Base-by-base conservation (phyloP, 768 basidiomycete genomes). In the Rhodotorula diobovata region DNA sequence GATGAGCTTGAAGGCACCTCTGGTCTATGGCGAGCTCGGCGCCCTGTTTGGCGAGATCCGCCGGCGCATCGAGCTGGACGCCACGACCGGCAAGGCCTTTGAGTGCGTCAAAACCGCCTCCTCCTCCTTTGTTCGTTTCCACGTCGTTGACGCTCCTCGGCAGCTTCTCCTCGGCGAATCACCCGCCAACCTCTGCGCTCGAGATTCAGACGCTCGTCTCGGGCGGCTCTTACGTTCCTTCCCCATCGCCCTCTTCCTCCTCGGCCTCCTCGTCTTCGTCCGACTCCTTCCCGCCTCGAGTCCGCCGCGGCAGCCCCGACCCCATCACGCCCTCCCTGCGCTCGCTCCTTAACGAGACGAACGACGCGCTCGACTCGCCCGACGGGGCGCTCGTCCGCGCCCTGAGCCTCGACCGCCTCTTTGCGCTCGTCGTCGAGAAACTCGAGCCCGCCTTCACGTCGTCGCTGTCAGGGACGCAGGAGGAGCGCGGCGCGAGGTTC, bases 1-100 rank as follows among this genome's bases (percentile, higher is more conserved):
- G 4, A 88, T 95, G n/a, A 89, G 90, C 0, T 81, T 95, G 25
- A 94, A 94, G 80, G 83, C 84, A 6, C 88, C 88, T 75, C 82
- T 94, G n/a, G 84, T 86, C 2, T 80, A 85, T 0, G 83, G 84
- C 37, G 93, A 93, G 75, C 81, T 93, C 23, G 86, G 87, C 74
- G 80, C 85, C 16, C 83, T 91, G 0, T 80, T 95, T 23, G 82
- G 83, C 66, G 89, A 93, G 69, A 88, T 93, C 25, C 85, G 93
- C 32, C 82, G 87, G 65, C 83, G 88, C 15, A 87, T 95, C 15
- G 93, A 95, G 77, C 85, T 85, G 73, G 74, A 78, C 30, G 53
- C 43, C 8, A 88, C 89, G 75, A 70, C 83, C 74, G 86, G 85
- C 64, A 86, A 85, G 84, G 87, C 75, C 34, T 85, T 67, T 68